Evolutionary conservation across 768 basidiomycete genomes (phyloP), one percentile per base, ranked within the genome.

Genomic region (Suillus alpinus): DNA sequence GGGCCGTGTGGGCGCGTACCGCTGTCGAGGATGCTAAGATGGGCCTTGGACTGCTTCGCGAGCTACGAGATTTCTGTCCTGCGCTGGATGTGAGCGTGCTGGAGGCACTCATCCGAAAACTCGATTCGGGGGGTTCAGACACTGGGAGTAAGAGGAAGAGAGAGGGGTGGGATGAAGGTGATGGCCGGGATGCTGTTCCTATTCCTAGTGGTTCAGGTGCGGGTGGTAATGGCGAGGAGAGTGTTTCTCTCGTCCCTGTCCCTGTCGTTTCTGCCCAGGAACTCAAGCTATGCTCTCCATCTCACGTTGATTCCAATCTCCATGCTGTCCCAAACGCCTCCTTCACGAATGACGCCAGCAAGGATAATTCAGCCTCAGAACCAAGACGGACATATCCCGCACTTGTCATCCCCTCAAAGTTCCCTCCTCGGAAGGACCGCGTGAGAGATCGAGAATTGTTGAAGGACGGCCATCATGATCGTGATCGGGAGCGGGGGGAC

Each of bases 21-120:
- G 85, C 84, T 50, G 67, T 80, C 58, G 79, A 81, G 57, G 80
- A 80, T 61, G 69, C 83, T 29, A 65, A 66, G n/a, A 68, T 70
- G 32, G 82, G 80, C 6, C 69, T 85, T 55, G 78, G 78, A 6
- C 69, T 85, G 5, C 65, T 84, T 63, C 73, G 71, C 23, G 76
- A 77, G 44, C 72, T 53, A 10, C 52, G 36, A 2, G 52, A 36
- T 0, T 14, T 53, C 9, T 37, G 66, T 26, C 52, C 20, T 16
- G 14, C 20, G 1, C 36, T 53, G 40, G 67, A 64, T 6, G 32
- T 59, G 37, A 53, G 52, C 36, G 52, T 53, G 9, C 23, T 53
- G 4, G 52, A 53, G 36, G 52, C 52, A 36, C 52, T 53, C 34
- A 16, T 53, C 3, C 52, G 36, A 20, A 37, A 53, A 37, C 52